Base-by-base conservation (phyloP, 495 filamentous ascomycete species). In the Aspergillus nidulans region DNA sequence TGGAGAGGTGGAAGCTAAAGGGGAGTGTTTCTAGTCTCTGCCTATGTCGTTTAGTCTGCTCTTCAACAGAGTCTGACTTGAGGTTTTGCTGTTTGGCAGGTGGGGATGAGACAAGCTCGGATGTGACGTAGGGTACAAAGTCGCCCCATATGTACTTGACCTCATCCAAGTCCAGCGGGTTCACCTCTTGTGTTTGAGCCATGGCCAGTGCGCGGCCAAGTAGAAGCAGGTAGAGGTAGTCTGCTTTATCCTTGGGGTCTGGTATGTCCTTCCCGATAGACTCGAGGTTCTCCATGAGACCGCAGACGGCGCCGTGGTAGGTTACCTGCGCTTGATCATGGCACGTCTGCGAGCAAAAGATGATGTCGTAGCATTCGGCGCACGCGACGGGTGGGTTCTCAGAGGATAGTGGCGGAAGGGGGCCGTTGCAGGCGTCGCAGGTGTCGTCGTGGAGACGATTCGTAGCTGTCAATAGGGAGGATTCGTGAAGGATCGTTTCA, bases 61-160 rank as follows among this genome's bases (percentile, higher is more conserved):
- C n/a, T n/a, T n/a, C n/a, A n/a, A n/a, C n/a, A n/a, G n/a, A n/a
- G n/a, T n/a, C n/a, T n/a, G n/a, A n/a, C n/a, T n/a, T n/a, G n/a
- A n/a, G n/a, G n/a, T n/a, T n/a, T n/a, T n/a, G n/a, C n/a, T n/a
- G n/a, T n/a, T n/a, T n/a, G n/a, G n/a, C n/a, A n/a, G n/a, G n/a
- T 18, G 18, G 42, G 16, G 10, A 55, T 53, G 18, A n/a, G n/a
- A n/a, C n/a, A n/a, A n/a, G 26, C 38, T 36, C 43, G 65, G 53
- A 6, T 19, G n/a, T n/a, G n/a, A n/a, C 10, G 4, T 49, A 32
- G 2, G 34, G 23, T 20, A 44, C 30, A 12, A 45, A 67, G 13
- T 74, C 64, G 50, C 92, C 95, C 86, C 95, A 97, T 55, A 97
- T 92, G 70, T 91, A 96, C 62, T 92, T 92, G 26, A 94, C 80